Base-by-base conservation (phyloP, 345 rosid species). In the Boechera stricta region DNA sequence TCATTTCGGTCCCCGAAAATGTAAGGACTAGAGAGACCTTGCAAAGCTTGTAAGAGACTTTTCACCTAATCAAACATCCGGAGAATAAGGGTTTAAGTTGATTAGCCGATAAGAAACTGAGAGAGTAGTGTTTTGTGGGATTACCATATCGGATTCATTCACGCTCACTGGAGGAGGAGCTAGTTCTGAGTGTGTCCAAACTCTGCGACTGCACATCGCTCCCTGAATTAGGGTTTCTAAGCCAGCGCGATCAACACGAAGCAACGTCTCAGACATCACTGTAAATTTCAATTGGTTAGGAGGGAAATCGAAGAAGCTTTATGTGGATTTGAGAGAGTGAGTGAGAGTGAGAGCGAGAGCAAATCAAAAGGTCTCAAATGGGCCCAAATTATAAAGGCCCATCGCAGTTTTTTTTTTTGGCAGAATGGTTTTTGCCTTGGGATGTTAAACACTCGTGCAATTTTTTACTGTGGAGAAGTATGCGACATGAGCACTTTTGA, bases 1-100 rank as follows among this genome's bases (percentile, higher is more conserved):
- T 60, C 51, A 41, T 11, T 75, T 31, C 75, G 75, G 78, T 92
- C 92, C 98, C 97, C 92, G 24, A 31, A 49, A 52, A 94, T 84
- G 64, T 82, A 72, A 10, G 90, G 83, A 80, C 87, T 79, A 10
- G 97, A 84, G 9, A 94, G 70, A 11, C 98, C 98, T 81, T 94
- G 98, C 77, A 92, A 55, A 84, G 91, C 88, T 82, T 86, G 85
- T 74, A 89, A 71, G 44, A 87, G 86, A 52, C 91, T 87, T 54
- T 70, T 85, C 33, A 94, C 94, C 89, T 86, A 28, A 45, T 56
- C 38, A 74, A 38, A 38, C 24, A 33, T 10, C 1, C 18, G 12
- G 32, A 51, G 1, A 64, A 39, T 1, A 10, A 16, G 55, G 11
- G 39, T 29, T 12, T 24, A 31, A 15, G 12, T 63, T 18, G 32